Evolutionary conservation across 345 rosid genomes (phyloP).

Genomic region (Leavenworthia alabamica): DNA sequence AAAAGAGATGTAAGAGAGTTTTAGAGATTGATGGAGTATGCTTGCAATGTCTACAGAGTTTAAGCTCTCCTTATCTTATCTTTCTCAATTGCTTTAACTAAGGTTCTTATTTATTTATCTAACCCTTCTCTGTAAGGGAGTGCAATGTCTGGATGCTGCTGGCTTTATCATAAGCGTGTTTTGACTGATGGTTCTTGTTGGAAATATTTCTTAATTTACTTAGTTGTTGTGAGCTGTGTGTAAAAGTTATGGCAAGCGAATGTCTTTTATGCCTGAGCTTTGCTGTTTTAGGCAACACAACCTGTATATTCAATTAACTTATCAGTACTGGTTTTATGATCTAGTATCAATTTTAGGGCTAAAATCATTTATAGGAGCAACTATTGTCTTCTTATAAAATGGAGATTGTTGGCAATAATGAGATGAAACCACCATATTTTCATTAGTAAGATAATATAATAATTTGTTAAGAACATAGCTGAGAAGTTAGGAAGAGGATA

Average conservation of each 20-base stretch:
- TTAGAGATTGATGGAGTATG: constrained; percentile 37
- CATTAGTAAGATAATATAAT: background rate
- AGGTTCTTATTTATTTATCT: background rate
- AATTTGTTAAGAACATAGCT: constrained; percentile 13
- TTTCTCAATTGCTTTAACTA: constrained; percentile 2
- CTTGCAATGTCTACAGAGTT: background rate
- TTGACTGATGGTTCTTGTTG: background rate
- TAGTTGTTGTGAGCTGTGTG: background rate
- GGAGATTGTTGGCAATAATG: background rate
- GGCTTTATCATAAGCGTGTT: background rate
- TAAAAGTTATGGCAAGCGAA: background rate
- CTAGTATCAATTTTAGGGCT: background rate
- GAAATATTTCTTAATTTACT: background rate
- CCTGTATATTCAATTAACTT: background rate
- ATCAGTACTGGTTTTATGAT: background rate
- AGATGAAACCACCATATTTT: background rate
- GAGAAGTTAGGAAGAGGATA: constrained; percentile 35
- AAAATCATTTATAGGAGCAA: background rate
- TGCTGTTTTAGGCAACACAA: background rate
- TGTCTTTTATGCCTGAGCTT: background rate
- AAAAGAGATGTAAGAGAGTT: constrained; percentile 34
- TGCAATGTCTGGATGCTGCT: background rate
- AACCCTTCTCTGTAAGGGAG: background rate
- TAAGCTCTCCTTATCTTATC: constrained; percentile 28
- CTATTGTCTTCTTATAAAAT: constrained; percentile 3